Evolutionary conservation across 1,284 basidiomycete species (phyloP), one percentile per base, ranked within the genome.

Genomic region (Ceratobasidium sp.): DNA sequence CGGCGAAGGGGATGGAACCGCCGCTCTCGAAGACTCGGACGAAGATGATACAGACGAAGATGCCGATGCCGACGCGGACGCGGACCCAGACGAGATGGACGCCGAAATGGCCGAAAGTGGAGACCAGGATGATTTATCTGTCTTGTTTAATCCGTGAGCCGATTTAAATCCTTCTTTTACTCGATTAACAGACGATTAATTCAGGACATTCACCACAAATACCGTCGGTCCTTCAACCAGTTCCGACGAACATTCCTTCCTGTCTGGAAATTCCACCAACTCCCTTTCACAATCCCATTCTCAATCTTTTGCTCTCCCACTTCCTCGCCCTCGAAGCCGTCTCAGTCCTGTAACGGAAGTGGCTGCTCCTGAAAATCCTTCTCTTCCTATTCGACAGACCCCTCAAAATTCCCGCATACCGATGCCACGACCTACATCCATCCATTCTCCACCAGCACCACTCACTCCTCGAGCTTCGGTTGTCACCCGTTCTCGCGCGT

Each of bases 321-420:
- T 86, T 40, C 85, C 84, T 68, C 88, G 88, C 33, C 83, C 85
- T 44, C 88, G 89, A 6, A 85, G 89, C 7, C 89, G 91, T 7
- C 87, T 94, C 20, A 94, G 92, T 81, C 92, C 93, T 20, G 93
- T 94, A 28, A 87, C 88, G 15, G 92, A 93, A 84, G 87, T 84
- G 40, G 49, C 68, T 2, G 84, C 44, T 12, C 68, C 71, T 5
- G 66, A 68, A 60, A 76, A 73, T 55, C 67, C 64, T 28, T 55
- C 53, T 42, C 26, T 69, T 15, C 71, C 79, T 18, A 23, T 66
- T n/a, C 60, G 69, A 67, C 61, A 73, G 13, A 78, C 69, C 7
- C 69, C 67, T 39, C 75, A 68, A 49, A 77, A 44, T 49, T 26
- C 53, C 13, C 78, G 67, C 60, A 60, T 71, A 20, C 63, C 69